Conservation (phyloP, 2,329 filamentous ascomycete genomes). For the Alternaria burnsii region DNA sequence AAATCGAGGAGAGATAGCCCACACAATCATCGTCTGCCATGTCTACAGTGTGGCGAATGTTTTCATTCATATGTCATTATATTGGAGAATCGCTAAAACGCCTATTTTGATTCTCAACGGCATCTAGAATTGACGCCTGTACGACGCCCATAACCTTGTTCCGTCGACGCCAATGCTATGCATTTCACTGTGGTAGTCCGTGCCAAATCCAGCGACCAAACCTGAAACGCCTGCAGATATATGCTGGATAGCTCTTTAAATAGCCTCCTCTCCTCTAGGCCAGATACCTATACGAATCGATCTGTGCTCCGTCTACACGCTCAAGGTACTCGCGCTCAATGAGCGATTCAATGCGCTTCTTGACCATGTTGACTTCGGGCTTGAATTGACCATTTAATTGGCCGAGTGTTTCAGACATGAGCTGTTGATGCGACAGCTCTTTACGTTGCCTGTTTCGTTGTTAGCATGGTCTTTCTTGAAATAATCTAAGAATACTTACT, state of each 20-base stretch:
- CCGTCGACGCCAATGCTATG: constrained; percentile 24
- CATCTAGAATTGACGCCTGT: background rate
- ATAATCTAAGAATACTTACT: constrained; percentile 64
- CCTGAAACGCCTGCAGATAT: constrained; percentile 3
- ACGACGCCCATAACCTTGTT: background rate
- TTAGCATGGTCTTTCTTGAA: constrained; percentile 21
- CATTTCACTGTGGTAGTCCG: constrained; percentile 13
- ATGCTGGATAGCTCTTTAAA: constrained; percentile 6
- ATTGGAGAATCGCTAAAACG: background rate
- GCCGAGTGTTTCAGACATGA: constrained; percentile 75
- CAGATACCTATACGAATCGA: constrained; percentile 74
- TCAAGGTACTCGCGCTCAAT: constrained; percentile 82
- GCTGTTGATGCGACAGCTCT: constrained; percentile 71
- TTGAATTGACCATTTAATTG: constrained; percentile 75
- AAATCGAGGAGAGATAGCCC: background rate
- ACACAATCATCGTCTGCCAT: background rate
- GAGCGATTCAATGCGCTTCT: constrained; percentile 80
- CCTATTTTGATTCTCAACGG: background rate
- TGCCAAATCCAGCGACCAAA: background rate
- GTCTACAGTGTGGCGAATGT: background rate
- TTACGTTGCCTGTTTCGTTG: constrained; percentile 70
- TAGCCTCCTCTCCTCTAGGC: constrained; percentile 59
- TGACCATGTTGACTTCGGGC: constrained; percentile 79
- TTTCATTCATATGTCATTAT: background rate
- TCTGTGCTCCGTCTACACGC: constrained; percentile 70